phyloP scores from a whole-genome alignment of 345 rosid genomes.

The Garcia nutans region DNA sequence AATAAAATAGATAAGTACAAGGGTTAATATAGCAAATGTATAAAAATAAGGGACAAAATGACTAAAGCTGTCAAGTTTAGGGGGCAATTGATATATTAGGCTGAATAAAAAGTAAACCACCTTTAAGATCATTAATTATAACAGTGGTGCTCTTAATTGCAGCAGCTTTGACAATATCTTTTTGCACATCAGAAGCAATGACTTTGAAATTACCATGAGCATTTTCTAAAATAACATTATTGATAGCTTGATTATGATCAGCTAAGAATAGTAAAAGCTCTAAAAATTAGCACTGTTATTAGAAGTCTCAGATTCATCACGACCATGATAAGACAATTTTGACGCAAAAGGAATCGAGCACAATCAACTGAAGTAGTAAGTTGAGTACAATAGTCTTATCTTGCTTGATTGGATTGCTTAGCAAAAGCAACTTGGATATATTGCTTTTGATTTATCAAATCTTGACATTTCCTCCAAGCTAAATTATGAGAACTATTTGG shows the following conservation, averaged over 20 bases:
- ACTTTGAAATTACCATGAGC: neutral
- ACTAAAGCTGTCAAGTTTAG: too few species aligned
- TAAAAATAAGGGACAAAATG: too few species aligned
- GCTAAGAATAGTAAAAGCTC: neutral
- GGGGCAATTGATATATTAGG: too few species aligned
- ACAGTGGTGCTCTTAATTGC: too few species aligned
- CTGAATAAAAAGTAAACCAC: too few species aligned
- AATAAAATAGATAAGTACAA: too few species aligned
- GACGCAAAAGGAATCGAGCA: neutral
- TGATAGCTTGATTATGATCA: neutral
- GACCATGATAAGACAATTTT: neutral
- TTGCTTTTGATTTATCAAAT: neutral
- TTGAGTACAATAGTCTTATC: neutral
- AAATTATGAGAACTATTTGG: too few species aligned
- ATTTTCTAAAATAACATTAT: neutral
- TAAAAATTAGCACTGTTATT: neutral
- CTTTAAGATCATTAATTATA: neutral
- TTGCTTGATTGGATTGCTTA: neutral
- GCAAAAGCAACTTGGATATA: neutral
- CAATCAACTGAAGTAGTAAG: neutral
- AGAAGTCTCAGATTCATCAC: neutral
- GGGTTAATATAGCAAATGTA: too few species aligned
- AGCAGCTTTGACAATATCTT: neutral
- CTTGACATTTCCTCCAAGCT: too few species aligned
- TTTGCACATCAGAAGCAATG: neutral